Base-by-base conservation (phyloP, 495 filamentous ascomycete genomes). In the Daldinia decipiens region DNA sequence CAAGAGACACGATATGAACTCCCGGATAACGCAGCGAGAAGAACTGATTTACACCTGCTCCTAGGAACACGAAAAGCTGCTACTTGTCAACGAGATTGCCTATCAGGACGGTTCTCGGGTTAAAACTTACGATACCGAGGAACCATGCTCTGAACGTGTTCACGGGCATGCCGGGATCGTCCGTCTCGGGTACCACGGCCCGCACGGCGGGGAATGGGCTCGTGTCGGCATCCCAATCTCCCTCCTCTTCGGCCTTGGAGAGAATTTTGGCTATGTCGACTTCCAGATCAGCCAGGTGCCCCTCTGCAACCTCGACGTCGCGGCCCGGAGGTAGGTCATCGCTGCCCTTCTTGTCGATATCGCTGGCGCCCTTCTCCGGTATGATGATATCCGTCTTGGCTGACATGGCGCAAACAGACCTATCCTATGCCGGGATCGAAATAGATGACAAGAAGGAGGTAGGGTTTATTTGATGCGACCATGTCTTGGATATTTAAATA, bases 121-220 rank as follows among this genome's bases (percentile, higher is more conserved):
- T 26, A 12, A 12, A 47, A 62, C 70, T 58, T 61, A 78, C 65
- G 36, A 74, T 72, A 3, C 76, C 76, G 1, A 78, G 61, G 34
- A 72, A 52, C 76, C 76, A 78, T 31, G 74, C 76, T 11, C 76
- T 60, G 40, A 79, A 67, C 0, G 77, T 79, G 29, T 76, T 75
- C 38, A 76, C 71, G 5, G 77, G 77, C 32, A 76, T 69, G 11
- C 43, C 64, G 0, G 74, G 65, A 29, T 77, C 71, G 34, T 79
- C 81, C 8, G 75, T 79, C 60, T 78, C 76, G 4, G 74, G 73
- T 5, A 81, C 79, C n/a, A 79, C 77, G 21, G 80, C 80, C 5
- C 80, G 73, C n/a, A 82, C 80, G 50, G 77, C 76, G 29, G 77
- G 74, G 58, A 80, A 82, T 5, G 80, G 79, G 24, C 74, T 77